Evolutionary conservation across 2,329 filamentous ascomycete species (phyloP), one percentile per base, ranked within the genome.

Genomic region (Colletotrichum cereale): DNA sequence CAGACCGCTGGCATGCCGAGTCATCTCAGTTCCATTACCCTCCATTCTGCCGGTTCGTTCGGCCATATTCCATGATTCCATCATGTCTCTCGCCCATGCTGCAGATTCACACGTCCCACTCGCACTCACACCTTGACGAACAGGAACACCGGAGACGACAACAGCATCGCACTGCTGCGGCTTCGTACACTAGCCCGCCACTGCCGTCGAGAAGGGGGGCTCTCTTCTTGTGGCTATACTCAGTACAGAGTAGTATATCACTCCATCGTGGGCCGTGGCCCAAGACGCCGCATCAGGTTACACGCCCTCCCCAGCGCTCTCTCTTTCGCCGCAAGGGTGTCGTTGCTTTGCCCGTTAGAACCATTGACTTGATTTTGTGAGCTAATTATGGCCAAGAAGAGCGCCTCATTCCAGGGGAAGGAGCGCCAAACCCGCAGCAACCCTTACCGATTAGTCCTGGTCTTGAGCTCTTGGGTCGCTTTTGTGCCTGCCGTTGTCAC

Each of bases 21-120:
- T 71, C 58, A 71, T 68, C 62, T 71, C 58, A 47, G 31, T 57
- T 62, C 65, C 68, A 71, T 71, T 47, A 63, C 50, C 62, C 44
- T 71, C 65, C 68, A 68, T 71, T 60, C 60, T 67, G 53, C 52
- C 58, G 65, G 65, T 48, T 60, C 44, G 24, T 31, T 62, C 68
- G 65, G 64, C 58, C 42, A n/a, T 44, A 44, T 44, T 44, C 47
- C 36, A 16, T 11, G 34, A 24, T 61, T 29, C 29, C n/a, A 36
- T 26, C 10, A 56, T 24, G 29, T 40, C 57, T 14, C 29, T 34
- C 29, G 10, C 29, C 26, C 50, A 42, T 36, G 34, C 38, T 26
- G 11, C 24, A 26, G 38, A 24, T 16, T 71, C 57, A 36, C 8
- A 47, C 40, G 67, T 71, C 62, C 47, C 67, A 55, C 67, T 6